Evolutionary conservation across 2,329 filamentous ascomycete species (phyloP).

Genomic region (Scedosporium boydii): DNA sequence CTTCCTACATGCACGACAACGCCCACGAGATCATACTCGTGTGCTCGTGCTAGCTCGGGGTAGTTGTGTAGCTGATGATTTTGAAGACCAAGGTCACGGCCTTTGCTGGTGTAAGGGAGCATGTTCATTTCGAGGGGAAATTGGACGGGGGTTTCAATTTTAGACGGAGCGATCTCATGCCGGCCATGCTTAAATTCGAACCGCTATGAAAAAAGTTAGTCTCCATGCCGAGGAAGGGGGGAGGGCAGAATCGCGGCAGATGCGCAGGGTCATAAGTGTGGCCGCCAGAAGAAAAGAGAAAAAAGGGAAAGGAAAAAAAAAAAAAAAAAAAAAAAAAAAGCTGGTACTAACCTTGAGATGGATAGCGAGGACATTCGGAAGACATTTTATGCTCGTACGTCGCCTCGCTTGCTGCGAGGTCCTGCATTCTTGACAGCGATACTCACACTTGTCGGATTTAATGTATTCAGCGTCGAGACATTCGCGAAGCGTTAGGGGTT

Average conservation of each 20-base stretch:
- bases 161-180: conserved; percentile 63
- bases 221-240: background rate
- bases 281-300: no score
- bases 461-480: conserved; percentile 84
- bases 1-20: conserved; percentile 91
- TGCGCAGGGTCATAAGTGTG: no score
- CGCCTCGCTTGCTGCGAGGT: conserved; percentile 71
- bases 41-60: conserved; percentile 52
- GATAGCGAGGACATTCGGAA: conserved; percentile 84
- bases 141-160: conserved; percentile 77
- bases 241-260: background rate
- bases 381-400: conserved; percentile 70
- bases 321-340: background rate
- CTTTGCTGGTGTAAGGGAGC: conserved; percentile 73
- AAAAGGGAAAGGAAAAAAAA: background rate
- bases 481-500: conserved; percentile 47
- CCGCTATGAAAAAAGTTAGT: conserved; percentile 25
- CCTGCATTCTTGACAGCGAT: conserved; percentile 74
- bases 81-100: conserved; percentile 25
- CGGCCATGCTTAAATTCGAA: conserved; percentile 65
- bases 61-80: conserved; percentile 17
- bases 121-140: conserved; percentile 86
- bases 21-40: conserved; percentile 77
- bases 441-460: conserved; percentile 77
- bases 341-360: conserved; percentile 66